phyloP scores from a whole-genome alignment of 129 eudicot genomes.

The Helianthus tuberosus region DNA sequence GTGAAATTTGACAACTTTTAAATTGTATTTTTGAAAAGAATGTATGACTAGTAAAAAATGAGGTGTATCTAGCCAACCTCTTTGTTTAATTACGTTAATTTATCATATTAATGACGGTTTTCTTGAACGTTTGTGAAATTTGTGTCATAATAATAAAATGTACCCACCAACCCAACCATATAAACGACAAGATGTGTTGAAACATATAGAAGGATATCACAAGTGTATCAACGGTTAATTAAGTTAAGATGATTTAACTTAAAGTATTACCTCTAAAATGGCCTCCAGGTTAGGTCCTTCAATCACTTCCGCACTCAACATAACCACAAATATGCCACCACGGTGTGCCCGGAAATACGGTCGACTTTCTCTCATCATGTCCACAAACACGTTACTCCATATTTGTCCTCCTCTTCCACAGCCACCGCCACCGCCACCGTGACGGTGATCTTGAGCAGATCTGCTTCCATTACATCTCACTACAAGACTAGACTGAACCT shows the following conservation, averaged over 20 bases:
- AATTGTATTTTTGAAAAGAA: no score
- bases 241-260: not conserved
- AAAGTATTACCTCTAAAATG: conserved; percentile 47
- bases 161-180: no score
- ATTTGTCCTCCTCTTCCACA: not conserved
- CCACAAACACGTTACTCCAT: conserved; percentile 37
- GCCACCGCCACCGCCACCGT: not conserved
- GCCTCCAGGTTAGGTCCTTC: conserved; percentile 42
- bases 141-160: no score
- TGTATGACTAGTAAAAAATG: no score
- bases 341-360: conserved; percentile 58
- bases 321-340: conserved; percentile 57
- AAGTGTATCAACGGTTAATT: not conserved
- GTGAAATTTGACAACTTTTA: no score
- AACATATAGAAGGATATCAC: no score
- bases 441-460: not conserved
- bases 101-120: no score
- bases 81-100: no score
- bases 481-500: conserved; percentile 7
- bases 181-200: no score
- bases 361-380: conserved; percentile 62
- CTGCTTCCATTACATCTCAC: conserved; percentile 15
- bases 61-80: no score
- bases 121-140: no score
- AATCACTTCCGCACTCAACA: conserved; percentile 43